A percentile compares a stretch with the other conserved stretches of the same genome.
Evolutionary conservation across 208 protist species (phyloP).

Genomic region (Trypanosoma lewisi): DNA sequence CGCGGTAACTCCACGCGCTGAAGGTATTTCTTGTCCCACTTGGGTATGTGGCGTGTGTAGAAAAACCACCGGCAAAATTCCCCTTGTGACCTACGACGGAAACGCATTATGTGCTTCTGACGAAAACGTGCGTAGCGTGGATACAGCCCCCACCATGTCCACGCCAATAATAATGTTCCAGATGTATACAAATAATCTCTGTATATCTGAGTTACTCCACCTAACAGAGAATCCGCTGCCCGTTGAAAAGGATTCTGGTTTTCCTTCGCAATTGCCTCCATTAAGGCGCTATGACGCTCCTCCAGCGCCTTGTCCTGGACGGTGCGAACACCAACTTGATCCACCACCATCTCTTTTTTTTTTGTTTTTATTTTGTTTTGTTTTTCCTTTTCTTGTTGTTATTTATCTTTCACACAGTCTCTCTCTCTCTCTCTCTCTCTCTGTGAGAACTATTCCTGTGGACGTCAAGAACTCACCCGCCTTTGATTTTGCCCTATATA

Average conservation of each 20-base stretch:
- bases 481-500: too few species aligned
- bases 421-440: not conserved
- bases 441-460: too few species aligned
- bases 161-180: conserved; percentile 45
- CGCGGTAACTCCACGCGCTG: conserved; percentile 55
- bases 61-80: conserved; percentile 63
- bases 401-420: not conserved
- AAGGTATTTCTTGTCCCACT: conserved; percentile 69
- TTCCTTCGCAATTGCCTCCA: conserved; percentile 39
- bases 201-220: conserved; percentile 29
- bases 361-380: not conserved
- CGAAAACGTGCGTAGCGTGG: conserved; percentile 68
- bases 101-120: conserved; percentile 54
- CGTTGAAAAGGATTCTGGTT: conserved; percentile 63
- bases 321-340: conserved; percentile 32
- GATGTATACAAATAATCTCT: conserved; percentile 67
- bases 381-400: not conserved
- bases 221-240: conserved; percentile 30
- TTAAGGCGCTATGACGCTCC: conserved; percentile 36
- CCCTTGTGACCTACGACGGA: conserved; percentile 41
- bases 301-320: conserved; percentile 42
- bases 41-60: conserved; percentile 65
- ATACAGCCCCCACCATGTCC: conserved; percentile 61
- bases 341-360: conserved; percentile 16
- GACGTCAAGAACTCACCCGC: too few species aligned